Base-by-base conservation (phyloP, 2,329 filamentous ascomycete species). In the Colletotrichum tabaci region DNA sequence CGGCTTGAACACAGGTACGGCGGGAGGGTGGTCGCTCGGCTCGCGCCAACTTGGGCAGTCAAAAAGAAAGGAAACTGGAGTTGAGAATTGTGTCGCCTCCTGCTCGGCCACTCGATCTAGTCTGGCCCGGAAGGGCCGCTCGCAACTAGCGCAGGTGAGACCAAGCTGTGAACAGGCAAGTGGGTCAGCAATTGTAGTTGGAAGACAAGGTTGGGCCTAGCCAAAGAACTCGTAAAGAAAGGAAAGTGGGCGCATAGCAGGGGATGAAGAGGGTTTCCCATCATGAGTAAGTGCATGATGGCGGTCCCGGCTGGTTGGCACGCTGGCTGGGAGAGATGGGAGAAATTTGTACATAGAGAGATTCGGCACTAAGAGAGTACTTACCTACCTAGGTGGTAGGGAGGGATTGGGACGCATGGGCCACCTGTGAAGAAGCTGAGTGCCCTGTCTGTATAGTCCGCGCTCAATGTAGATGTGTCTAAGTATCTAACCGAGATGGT, bases 81-180 rank as follows among this genome's bases (percentile, higher is more conserved):
- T 18, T 38, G 30, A 38, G 18, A 55, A 46, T n/a, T 7, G 40
- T 4, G 16, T 23, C 57, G 12, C n/a, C 57, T 47, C 57, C 23
- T 60, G 9, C n/a, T 40, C 8, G 38, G n/a, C n/a, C 18, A 44
- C 55, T 55, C 12, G 63, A 55, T 56, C 30, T 46, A 55, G 57
- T 42, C 44, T 49, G 65, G 65, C n/a, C 49, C 58, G 40, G 38
- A 40, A 47, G 21, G 9, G 40, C 40, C 30, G 47, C 42, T 56
- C 42, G 52, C 23, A 42, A 18, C 26, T 42, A 21, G 4, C 23
- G 50, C 26, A 53, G 50, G 52, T 18, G 8, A 38, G 53, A 60
- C 38, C 53, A 53, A n/a, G 61, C 66, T 66, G 66, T 23, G 61
- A 69, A 58, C 61, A 66, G 61, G 46, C 23, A 21, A 7, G 26